Base-by-base conservation (phyloP, 768 basidiomycete genomes). In the Psilocybe cyanescens region DNA sequence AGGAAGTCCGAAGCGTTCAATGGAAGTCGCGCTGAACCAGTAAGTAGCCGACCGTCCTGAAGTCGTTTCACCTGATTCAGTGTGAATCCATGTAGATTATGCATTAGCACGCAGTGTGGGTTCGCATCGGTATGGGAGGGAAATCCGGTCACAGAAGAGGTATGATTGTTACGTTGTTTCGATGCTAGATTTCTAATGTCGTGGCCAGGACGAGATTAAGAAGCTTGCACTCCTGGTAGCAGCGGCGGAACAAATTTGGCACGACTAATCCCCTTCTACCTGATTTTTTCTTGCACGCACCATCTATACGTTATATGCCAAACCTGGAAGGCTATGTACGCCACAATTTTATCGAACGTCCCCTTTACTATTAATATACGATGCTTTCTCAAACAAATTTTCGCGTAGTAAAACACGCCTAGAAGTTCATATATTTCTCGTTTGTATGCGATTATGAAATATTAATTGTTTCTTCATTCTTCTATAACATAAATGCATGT, bases 101-200 rank as follows among this genome's bases (percentile, higher is more conserved):
- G 80, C 63, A 81, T 87, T 59, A 84, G 83, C 57, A 79, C 85
- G n/a, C 86, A 87, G 67, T 88, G 87, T 64, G 87, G 87, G 4
- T 87, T 86, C 67, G 85, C 86, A 8, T 81, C 80, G 0, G 81
- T 83, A 19, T 83, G 83, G 75, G 80, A 86, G 66, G 85, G 85
- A 0, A 86, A 87, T 69, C 79, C 81, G 4, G 65, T 88, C 30
- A 81, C 78, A 16, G 81, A 83, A 71, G 76, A 80, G 71, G 82
- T 79, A 65, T 39, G 60, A 28, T 50, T 35, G 11, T 16, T 47
- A 39, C 12, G n/a, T 19, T 39, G 17, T 50, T 29, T 52, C 1
- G 12, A 56, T 46, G 50, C 5, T n/a, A 35, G 41, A 52, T 48
- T 24, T n/a, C 37, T 11, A 28, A 19, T 3, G 5, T 8, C 29